Evolutionary conservation across 2,329 filamentous ascomycete genomes (phyloP).

Genomic region (Rhexocercosporidium sp.): DNA sequence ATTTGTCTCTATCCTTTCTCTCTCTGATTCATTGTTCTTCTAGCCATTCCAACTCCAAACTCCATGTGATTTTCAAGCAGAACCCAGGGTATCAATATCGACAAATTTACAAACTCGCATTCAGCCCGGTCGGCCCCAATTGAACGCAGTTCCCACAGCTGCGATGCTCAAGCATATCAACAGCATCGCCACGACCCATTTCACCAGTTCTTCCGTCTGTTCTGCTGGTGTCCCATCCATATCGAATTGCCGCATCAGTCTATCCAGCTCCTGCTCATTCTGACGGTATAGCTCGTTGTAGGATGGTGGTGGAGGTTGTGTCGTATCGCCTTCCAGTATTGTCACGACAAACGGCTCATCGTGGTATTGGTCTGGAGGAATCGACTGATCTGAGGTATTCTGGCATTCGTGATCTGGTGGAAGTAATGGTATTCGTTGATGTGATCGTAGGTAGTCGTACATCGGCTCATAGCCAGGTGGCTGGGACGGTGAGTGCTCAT

Average conservation of each 20-base stretch:
- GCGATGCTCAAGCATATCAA: slow-evolving; percentile 37
- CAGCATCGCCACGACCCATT: slow-evolving; percentile 41
- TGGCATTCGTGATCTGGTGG: not conserved
- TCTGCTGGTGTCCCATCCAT: slow-evolving; percentile 31
- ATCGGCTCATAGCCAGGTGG: slow-evolving; percentile 40
- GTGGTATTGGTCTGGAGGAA: slow-evolving; percentile 34
- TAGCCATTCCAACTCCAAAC: not conserved
- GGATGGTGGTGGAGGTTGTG: slow-evolving; percentile 32
- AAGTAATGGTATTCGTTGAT: slow-evolving; percentile 3
- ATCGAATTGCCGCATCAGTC: slow-evolving; percentile 29
- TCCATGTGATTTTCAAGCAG: not conserved
- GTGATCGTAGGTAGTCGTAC: slow-evolving; percentile 39
- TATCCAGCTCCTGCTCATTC: slow-evolving; percentile 30
- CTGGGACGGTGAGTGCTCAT: slow-evolving; percentile 14
- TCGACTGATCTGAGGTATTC: not conserved
- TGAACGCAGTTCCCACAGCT: slow-evolving; percentile 38
- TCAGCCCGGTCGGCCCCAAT: slow-evolving; percentile 33
- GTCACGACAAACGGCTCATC: slow-evolving; percentile 38
- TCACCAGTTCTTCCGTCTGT: slow-evolving; percentile 36
- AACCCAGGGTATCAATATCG: slow-evolving; percentile 10
- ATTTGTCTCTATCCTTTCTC: not conserved
- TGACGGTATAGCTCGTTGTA: slow-evolving; percentile 36
- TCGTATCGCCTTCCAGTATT: slow-evolving; percentile 21
- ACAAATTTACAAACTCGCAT: not conserved
- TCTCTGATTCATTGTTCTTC: not conserved